Base-by-base conservation (phyloP, 768 basidiomycete species). In the Leccinum aurantiacum region DNA sequence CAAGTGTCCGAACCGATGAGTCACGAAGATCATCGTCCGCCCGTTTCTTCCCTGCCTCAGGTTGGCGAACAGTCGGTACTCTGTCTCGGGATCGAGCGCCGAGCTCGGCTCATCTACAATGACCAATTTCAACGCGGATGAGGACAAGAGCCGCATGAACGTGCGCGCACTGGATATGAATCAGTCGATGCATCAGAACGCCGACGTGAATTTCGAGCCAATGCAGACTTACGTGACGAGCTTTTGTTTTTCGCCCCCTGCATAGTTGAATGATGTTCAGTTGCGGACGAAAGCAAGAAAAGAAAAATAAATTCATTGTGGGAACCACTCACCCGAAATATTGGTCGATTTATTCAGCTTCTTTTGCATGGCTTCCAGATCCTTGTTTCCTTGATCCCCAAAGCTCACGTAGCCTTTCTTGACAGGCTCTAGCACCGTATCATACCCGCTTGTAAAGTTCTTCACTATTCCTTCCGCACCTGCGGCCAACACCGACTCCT, bases 391-490 rank as follows among this genome's bases (percentile, higher is more conserved):
- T 6, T 48, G 46, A 2, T 57, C 69, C 3, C 44, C 27, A 24
- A 62, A 71, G 54, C 76, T 78, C 31, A 76, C 64, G 25, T 70
- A 69, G 0, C 68, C 66, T 0, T 67, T 58, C 6, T 61, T 50
- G 8, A 71, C 57, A 1, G 78, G 76, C 17, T 78, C 67, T 17
- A 81, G 68, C 15, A 74, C 65, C 0, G 79, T 81, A 13, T 79
- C 69, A 25, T 72, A 72, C 17, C 79, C 79, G 1, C 62, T 46
- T 8, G 60, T 52, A n/a, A 82, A 67, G 35, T 74, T 74, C 6
- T 74, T 66, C 4, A 83, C 69, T 11, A 83, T 65, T 11, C 75
- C 71, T 19, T 71, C 66, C 1, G 80, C 77, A 8, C 80, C 79
- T 0, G 78, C 79, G 38, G 77, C 67, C 17, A 63, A 59, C 25